Percentiles rank a stretch among this genome's conserved stretches.
Evolutionary conservation across 2,329 filamentous ascomycete genomes (phyloP).

Genomic region (Orbilia ellipsospora): DNA sequence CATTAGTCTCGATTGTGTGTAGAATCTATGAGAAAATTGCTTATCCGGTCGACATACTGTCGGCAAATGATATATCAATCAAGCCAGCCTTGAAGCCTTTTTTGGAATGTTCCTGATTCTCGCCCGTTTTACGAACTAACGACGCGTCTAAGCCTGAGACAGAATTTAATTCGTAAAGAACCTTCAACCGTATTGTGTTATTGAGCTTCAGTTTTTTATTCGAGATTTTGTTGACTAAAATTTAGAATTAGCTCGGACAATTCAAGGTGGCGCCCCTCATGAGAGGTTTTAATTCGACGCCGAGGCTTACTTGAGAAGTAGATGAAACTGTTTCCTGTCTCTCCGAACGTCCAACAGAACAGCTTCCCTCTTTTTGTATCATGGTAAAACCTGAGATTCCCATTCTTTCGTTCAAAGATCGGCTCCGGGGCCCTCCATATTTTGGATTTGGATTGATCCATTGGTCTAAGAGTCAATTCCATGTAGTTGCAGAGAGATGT

Average conservation of each 20-base stretch:
- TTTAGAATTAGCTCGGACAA: not conserved
- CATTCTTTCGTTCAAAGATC: conserved; percentile 23
- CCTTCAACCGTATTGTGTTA: conserved; percentile 16
- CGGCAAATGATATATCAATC: conserved; percentile 23
- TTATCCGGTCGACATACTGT: conserved; percentile 3
- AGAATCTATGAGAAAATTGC: not conserved
- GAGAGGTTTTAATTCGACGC: too few relatives aligned
- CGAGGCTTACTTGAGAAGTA: conserved; percentile 26
- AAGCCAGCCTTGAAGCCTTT: not conserved
- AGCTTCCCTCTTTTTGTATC: conserved; percentile 18
- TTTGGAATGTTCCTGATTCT: not conserved
- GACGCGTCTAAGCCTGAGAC: not conserved
- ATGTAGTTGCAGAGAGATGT: conserved; percentile 18
- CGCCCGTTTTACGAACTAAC: too few relatives aligned
- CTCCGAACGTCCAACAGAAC: conserved; percentile 15
- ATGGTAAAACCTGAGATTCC: conserved; percentile 26
- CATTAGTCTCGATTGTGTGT: not conserved
- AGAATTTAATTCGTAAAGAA: conserved; percentile 32
- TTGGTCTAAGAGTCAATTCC: conserved; percentile 20
- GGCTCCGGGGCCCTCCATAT: conserved; percentile 17
- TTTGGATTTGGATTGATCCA: conserved; percentile 11
- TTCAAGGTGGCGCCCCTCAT: not conserved
- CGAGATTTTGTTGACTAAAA: conserved; percentile 15
- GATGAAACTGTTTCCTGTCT: conserved; percentile 26
- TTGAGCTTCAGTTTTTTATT: conserved; percentile 23